phyloP scores from a whole-genome alignment of 768 basidiomycete species.

The Mycena epipterygia region DNA sequence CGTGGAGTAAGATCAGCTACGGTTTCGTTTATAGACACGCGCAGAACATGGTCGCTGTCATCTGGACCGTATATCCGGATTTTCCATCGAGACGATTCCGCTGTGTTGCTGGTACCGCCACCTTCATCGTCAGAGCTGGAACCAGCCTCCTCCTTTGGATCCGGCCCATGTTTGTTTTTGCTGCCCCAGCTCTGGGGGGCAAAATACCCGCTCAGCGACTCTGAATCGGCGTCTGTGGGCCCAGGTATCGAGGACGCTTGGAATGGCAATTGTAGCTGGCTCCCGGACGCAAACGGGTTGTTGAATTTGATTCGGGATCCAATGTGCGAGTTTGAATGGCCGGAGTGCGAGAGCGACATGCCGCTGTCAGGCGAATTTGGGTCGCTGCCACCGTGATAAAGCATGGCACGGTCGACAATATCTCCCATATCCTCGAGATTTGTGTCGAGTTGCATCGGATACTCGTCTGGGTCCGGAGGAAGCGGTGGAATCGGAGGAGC shows the following conservation, averaged over 20 bases:
- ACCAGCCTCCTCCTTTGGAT: slow-evolving; percentile 53
- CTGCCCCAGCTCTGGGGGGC: too few relatives aligned
- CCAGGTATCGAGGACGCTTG: too few relatives aligned
- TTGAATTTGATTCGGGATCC: slow-evolving; percentile 50
- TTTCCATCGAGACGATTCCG: slow-evolving; percentile 58
- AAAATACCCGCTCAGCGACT: too few relatives aligned
- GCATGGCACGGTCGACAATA: slow-evolving; percentile 70
- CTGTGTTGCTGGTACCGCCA: slow-evolving; percentile 72
- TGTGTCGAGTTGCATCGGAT: slow-evolving; percentile 69
- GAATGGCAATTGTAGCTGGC: too few relatives aligned
- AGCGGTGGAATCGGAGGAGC: too few relatives aligned
- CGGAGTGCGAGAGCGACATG: slow-evolving; percentile 51
- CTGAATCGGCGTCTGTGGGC: too few relatives aligned
- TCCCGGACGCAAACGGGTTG: slow-evolving; percentile 56
- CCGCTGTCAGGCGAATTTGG: slow-evolving; percentile 60
- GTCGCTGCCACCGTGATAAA: slow-evolving; percentile 44
- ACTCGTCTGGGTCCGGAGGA: slow-evolving; percentile 49
- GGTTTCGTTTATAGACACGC: slow-evolving; percentile 73
- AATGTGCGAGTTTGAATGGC: slow-evolving; percentile 43
- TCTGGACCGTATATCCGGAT: slow-evolving; percentile 87
- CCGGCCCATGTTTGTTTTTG: too few relatives aligned
- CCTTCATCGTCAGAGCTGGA: too few relatives aligned
- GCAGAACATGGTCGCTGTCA: slow-evolving; percentile 77
- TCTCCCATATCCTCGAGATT: slow-evolving; percentile 86
- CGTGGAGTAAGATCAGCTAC: slow-evolving; percentile 33